These are phyloP conservation scores for Mimosa pudica DNA, from an alignment of 306 rosid genomes.

Conservation along the genomic window DNA sequence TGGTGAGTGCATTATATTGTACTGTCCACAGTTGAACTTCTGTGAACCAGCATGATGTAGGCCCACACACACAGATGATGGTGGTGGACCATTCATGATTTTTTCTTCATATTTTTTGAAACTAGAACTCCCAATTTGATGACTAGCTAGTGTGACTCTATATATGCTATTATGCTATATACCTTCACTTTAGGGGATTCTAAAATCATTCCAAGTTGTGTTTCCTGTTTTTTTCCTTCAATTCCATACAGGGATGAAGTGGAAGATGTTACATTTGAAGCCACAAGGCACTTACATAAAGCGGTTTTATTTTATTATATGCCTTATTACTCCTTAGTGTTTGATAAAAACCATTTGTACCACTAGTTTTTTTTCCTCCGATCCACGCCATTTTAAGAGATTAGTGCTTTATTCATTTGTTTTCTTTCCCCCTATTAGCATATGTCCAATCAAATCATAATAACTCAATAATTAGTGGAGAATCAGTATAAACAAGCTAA, in stretches of 20 bases:
- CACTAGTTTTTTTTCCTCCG: neutral
- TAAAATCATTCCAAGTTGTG: neutral
- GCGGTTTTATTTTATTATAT: neutral
- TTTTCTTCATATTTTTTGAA: neutral
- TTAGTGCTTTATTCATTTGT: neutral
- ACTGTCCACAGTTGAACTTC: constrained; percentile 51
- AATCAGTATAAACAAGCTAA: neutral
- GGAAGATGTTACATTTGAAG: neutral
- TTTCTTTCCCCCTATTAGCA: neutral
- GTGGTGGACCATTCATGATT: constrained; percentile 28
- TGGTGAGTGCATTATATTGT: constrained; percentile 18
- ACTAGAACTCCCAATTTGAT: constrained; percentile 5
- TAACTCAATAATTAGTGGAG: constrained; percentile 17
- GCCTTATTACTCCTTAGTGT: neutral
- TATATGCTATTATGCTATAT: neutral
- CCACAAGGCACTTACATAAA: neutral
- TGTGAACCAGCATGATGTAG: constrained; percentile 46
- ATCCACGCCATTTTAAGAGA: neutral
- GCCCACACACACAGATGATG: constrained; percentile 43
- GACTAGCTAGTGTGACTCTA: neutral
- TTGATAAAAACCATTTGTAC: neutral
- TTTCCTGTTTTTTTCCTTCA: neutral
- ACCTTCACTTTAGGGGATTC: constrained; percentile 1
- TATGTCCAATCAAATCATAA: constrained; percentile 17
- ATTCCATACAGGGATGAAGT: neutral